A percentile compares a stretch with the other conserved stretches of the same genome.
Evolutionary conservation across 495 filamentous ascomycete species (phyloP).

Genomic region (Aspergillus egyptiacus): DNA sequence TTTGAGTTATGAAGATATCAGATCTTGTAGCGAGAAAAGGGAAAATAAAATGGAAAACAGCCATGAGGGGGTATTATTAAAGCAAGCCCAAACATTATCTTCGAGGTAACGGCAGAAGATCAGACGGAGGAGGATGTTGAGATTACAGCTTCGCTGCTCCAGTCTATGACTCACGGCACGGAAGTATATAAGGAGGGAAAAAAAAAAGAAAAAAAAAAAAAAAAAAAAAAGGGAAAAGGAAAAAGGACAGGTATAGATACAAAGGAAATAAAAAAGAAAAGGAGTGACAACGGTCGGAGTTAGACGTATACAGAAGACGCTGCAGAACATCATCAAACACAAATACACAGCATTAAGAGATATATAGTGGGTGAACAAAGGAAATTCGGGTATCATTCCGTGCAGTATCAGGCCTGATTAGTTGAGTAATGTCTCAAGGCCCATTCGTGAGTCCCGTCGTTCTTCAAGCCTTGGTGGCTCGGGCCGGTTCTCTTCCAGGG

Average conservation of each 20-base stretch:
- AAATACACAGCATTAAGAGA: slow-evolving; percentile 17
- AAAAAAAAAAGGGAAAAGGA: not conserved
- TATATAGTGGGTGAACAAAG: slow-evolving; percentile 5
- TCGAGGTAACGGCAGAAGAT: not conserved
- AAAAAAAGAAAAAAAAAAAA: slow-evolving; percentile 10
- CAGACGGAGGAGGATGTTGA: too few species aligned
- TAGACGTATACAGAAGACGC: slow-evolving; percentile 30
- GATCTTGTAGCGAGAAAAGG: too few species aligned
- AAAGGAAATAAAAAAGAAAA: slow-evolving; percentile 20
- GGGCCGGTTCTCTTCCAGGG: slow-evolving; percentile 8
- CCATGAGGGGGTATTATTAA: slow-evolving; percentile 24
- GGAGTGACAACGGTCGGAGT: slow-evolving; percentile 17
- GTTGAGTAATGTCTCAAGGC: slow-evolving; percentile 36
- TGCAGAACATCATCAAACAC: slow-evolving; percentile 19
- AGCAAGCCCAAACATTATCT: slow-evolving; percentile 14
- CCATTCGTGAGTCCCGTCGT: slow-evolving; percentile 42
- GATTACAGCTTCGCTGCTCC: not conserved
- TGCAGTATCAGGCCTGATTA: slow-evolving; percentile 15
- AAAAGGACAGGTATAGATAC: slow-evolving; percentile 28
- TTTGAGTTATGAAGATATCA: too few species aligned
- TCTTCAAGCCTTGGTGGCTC: slow-evolving; percentile 20
- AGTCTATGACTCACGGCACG: not conserved
- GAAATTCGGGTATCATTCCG: slow-evolving; percentile 22
- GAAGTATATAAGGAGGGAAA: too few species aligned
- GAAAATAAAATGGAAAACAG: slow-evolving; percentile 3